phyloP scores from a whole-genome alignment of 768 basidiomycete species.

The Amanita polypyramis region DNA sequence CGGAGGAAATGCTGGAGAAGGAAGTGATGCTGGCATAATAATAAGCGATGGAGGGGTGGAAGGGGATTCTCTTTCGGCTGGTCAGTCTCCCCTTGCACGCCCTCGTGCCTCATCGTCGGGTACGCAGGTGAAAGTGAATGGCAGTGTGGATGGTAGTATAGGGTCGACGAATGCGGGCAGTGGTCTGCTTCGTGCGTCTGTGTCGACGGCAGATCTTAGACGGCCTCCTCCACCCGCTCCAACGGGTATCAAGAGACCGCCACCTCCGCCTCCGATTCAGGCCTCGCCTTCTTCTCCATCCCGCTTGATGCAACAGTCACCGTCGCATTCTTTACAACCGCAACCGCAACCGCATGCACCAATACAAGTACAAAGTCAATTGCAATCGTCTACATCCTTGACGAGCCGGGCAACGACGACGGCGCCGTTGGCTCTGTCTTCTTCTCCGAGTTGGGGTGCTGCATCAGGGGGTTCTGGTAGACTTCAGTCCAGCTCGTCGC shows the following conservation, averaged over 20 bases:
- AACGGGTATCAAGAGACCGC: constrained; percentile 10
- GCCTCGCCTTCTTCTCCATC: too few relatives aligned
- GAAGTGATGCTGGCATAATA: too few relatives aligned
- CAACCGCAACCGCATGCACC: too few relatives aligned
- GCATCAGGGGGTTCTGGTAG: neutral
- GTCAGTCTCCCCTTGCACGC: neutral
- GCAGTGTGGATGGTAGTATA: neutral
- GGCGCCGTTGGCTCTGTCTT: neutral
- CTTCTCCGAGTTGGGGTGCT: neutral
- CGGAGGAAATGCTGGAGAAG: too few relatives aligned
- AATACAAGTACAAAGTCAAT: too few relatives aligned
- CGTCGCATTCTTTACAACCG: neutral
- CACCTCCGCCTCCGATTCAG: constrained; percentile 9
- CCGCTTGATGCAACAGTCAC: constrained; percentile 1
- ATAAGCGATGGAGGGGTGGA: too few relatives aligned
- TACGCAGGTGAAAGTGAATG: neutral
- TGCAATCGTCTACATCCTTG: too few relatives aligned
- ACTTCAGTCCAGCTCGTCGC: neutral
- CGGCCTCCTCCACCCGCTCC: neutral
- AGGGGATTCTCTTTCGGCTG: neutral
- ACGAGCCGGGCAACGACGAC: neutral
- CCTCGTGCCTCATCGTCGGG: neutral
- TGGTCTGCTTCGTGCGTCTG: too few relatives aligned
- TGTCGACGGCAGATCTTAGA: too few relatives aligned
- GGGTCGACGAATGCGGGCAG: too few relatives aligned